phyloP scores from a whole-genome alignment of 139 green algal genomes.

The Tetradesmus lagerheimii region DNA sequence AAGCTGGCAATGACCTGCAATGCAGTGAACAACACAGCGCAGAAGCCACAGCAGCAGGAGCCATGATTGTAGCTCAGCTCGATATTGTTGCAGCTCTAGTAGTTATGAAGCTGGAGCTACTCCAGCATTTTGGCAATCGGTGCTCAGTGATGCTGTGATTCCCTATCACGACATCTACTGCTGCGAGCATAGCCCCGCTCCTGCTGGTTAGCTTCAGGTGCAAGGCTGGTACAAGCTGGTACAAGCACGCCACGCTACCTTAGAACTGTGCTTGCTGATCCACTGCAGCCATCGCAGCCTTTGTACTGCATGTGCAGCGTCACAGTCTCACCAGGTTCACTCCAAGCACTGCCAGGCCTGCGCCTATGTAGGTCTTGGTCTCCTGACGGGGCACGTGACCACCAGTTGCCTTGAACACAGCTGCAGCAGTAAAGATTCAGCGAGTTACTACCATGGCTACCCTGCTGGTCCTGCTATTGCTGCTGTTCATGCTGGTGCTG shows the following conservation, averaged over 20 bases:
- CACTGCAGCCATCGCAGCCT: too few relatives aligned
- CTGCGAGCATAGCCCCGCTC: not conserved
- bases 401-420: conserved; percentile 23
- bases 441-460: not conserved
- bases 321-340: conserved; percentile 44
- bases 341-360: conserved; percentile 43
- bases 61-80: too few relatives aligned
- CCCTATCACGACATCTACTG: not conserved
- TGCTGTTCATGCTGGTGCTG: not conserved
- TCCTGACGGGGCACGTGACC: not conserved
- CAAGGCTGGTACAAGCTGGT: too few relatives aligned
- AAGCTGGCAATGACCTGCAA: conserved; percentile 43
- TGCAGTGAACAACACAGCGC: not conserved
- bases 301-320: not conserved
- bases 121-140: too few relatives aligned
- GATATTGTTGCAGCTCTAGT: too few relatives aligned
- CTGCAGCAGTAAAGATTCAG: not conserved
- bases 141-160: too few relatives aligned
- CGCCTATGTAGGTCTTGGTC: conserved; percentile 35
- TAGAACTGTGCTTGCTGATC: too few relatives aligned
- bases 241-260: too few relatives aligned
- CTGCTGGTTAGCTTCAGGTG: too few relatives aligned
- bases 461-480: too few relatives aligned
- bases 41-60: not conserved
- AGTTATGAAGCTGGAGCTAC: too few relatives aligned